Evolutionary conservation across 2,329 filamentous ascomycete species (phyloP), one percentile per base, ranked within the genome.

Genomic region (Paradendryphiella salina): DNA sequence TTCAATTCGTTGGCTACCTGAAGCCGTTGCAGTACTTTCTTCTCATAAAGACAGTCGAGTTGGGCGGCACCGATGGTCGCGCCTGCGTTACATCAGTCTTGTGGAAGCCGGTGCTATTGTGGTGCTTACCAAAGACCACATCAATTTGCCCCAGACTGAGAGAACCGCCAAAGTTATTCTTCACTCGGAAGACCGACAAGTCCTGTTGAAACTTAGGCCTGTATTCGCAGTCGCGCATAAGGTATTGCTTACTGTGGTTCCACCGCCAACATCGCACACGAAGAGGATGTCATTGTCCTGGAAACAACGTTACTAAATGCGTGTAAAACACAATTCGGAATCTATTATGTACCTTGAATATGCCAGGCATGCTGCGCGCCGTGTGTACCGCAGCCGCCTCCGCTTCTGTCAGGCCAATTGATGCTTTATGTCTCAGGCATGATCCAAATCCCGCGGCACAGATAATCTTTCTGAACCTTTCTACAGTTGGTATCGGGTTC

Each of bases 381-480:
- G n/a, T n/a, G 61, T 80, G 76, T 1, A 82, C 78, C 20, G 79
- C 80, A 2, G 80, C 79, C 4, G 80, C 80, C 58, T 82, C 80
- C 0, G 80, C 79, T 63, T 82, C 79, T 0, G 80, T 82, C 13
- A 82, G 65, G 0, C 77, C 77, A 41, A 81, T 77, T 0, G 52
- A 65, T 3, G 74, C 71, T 2, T 53, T 64, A 59, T 81, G 78
- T 21, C 65, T 59, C 0, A 55, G 50, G n/a, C 59, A 56, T 4
- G 57, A 50, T 3, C 79, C 80, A 52, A 82, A 84, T 0, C 81
- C 80, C 1, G 80, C 77, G 13, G 73, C 65, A 11, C 64, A 59
- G 2, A 82, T 77, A 23, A 80, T 75, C 1, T 61, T 60, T 50
- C 79, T 79, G 67, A 82, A 83, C 4, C 65, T 68, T 63, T 82